phyloP scores from a whole-genome alignment of 441 rosid species.

The Erysimum pusillum region DNA sequence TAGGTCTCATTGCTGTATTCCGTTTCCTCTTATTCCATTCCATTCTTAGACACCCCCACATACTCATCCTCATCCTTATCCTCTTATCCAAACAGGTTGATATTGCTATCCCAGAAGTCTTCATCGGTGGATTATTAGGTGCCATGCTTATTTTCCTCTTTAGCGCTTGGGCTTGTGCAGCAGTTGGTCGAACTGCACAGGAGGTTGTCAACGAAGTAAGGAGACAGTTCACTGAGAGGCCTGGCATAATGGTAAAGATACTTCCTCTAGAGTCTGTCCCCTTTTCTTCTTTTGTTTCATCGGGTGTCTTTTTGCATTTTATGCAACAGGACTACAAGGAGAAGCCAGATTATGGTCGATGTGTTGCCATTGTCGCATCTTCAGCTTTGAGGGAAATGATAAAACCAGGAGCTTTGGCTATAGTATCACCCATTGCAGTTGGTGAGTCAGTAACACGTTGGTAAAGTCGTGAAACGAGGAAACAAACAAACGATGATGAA shows the following conservation, averaged over 20 bases:
- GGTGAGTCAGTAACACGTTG: constrained; percentile 54
- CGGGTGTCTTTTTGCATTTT: not conserved
- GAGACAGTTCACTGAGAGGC: constrained; percentile 96
- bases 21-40: constrained; percentile 10
- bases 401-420: constrained; percentile 95
- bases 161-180: constrained; percentile 97
- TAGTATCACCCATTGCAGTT: constrained; percentile 78
- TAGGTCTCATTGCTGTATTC: constrained; percentile 8
- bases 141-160: constrained; percentile 94
- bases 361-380: constrained; percentile 96
- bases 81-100: constrained; percentile 71
- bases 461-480: not conserved
- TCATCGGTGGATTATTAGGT: constrained; percentile 91
- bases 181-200: constrained; percentile 98
- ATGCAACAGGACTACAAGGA: constrained; percentile 85
- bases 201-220: constrained; percentile 99
- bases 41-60: not conserved
- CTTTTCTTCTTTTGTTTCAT: not conserved
- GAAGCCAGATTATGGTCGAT: constrained; percentile 96
- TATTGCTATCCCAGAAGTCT: constrained; percentile 96
- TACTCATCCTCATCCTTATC: constrained; percentile 1
- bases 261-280: not conserved
- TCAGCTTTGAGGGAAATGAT: constrained; percentile 97
- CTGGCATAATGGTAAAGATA: constrained; percentile 91
- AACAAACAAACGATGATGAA: not conserved